Base-by-base conservation (phyloP, 129 eudicot genomes). In the Arctium lappa region DNA sequence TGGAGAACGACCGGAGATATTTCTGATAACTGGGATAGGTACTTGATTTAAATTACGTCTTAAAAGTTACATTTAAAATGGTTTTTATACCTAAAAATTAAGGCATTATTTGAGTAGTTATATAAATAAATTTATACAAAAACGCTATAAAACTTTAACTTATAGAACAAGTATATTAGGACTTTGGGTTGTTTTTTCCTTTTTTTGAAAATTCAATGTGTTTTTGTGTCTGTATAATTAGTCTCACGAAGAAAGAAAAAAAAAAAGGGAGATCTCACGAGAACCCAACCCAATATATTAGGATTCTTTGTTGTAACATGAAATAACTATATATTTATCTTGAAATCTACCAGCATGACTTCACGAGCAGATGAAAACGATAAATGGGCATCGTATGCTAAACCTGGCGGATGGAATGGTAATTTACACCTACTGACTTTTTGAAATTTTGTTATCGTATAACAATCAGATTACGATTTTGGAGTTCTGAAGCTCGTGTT, bases 1-100 rank as follows among this genome's bases (percentile, higher is more conserved):
- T 95, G 99, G 99, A 93, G 99, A 86, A 95, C 99, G 13, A 95
- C 99, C 4, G 99, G 95, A 46, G 99, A 95, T 78, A 93, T 95
- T 65, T 60, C 85, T 16, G 99, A 95, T 71, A 75, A 83, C 6
- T 95, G 99, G 99, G 27, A 88, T 66, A 94, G 97, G 98, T 94
- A 86, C 81, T 4, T 27, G 30, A n/a, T 42, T 10, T 33, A 33
- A 33, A 33, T 33, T 33, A 33, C 27, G 27, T 22, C 27, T 22
- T 22, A 33, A 33, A 33, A 33, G 3, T 33, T 33, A 33, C 27
- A 22, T 22, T 22, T 22, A 22, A 22, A 22, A 22, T 22, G 27
- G 27, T 22, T 22, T 22, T 22, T 39, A 39, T 39, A 39, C 8
- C 44, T 39, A 39, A 39, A 39, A 39, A 0, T 42, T 42, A 42